Conservation (phyloP, 768 basidiomycete species). For the Amanita molliuscula region DNA sequence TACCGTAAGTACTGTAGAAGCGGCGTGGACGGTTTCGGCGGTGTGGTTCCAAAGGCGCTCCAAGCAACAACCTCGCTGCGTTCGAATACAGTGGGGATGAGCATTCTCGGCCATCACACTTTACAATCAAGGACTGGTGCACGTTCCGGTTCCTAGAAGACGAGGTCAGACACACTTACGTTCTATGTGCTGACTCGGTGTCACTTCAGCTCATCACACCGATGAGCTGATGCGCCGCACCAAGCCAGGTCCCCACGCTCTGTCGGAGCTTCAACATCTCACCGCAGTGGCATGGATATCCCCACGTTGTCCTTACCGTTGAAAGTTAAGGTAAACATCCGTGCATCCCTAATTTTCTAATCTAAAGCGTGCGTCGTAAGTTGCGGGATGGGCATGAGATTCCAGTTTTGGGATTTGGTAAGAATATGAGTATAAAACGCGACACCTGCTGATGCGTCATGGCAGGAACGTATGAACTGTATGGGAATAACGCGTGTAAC, state of each 20-base stretch:
- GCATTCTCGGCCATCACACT: too few species aligned
- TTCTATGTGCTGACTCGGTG: too few species aligned
- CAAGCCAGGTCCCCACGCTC: background rate
- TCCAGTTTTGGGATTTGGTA: background rate
- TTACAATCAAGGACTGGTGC: too few species aligned
- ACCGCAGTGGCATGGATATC: background rate
- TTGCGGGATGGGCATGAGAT: background rate
- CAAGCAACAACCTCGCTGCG: too few species aligned
- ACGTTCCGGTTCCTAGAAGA: too few species aligned
- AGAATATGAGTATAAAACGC: background rate
- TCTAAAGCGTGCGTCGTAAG: background rate
- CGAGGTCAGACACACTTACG: too few species aligned
- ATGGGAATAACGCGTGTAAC: conserved; percentile 43
- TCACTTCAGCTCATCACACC: too few species aligned
- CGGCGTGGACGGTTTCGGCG: too few species aligned
- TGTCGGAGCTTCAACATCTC: background rate
- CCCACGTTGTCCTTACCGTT: background rate
- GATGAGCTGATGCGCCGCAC: background rate
- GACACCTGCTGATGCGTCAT: background rate
- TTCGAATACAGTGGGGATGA: too few species aligned
- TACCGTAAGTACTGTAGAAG: too few species aligned
- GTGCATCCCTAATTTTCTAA: background rate
- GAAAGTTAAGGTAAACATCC: conserved; percentile 6
- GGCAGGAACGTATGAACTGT: conserved; percentile 51
- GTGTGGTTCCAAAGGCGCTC: too few species aligned